Percentiles rank a stretch among this genome's conserved stretches.
phyloP scores from a whole-genome alignment of 2,329 filamentous ascomycete species.

The Verticillium dahliae region DNA sequence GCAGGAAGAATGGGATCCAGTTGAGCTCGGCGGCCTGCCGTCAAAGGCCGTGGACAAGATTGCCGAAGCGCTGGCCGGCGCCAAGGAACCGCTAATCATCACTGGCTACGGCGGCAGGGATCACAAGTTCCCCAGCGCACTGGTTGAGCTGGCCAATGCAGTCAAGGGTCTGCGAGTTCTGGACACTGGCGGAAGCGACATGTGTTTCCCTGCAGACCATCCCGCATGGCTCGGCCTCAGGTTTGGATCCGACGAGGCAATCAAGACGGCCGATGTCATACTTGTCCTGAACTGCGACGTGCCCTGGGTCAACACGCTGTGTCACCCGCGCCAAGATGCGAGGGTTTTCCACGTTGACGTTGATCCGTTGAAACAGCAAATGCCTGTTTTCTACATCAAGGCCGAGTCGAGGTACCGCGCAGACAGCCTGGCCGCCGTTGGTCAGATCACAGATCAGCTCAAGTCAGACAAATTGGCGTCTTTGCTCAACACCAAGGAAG shows the following conservation, averaged over 20 bases:
- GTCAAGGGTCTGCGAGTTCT: conserved; percentile 65
- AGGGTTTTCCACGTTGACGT: conserved; percentile 59
- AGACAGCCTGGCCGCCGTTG: conserved; percentile 57
- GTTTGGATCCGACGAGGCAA: conserved; percentile 67
- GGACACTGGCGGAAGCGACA: conserved; percentile 71
- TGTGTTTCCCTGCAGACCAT: conserved; percentile 72
- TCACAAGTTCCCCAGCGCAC: conserved; percentile 50
- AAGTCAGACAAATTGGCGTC: conserved; percentile 34
- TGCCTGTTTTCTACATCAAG: conserved; percentile 66
- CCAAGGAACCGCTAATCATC: conserved; percentile 61
- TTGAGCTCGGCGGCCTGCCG: conserved; percentile 57
- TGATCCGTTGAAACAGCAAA: conserved; percentile 63
- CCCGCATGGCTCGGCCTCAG: conserved; percentile 62
- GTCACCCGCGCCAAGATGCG: conserved; percentile 44
- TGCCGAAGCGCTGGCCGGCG: conserved; percentile 54
- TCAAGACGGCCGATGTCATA: conserved; percentile 76
- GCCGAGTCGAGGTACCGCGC: conserved; percentile 61
- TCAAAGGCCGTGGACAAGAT: conserved; percentile 49
- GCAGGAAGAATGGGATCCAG: conserved; percentile 63
- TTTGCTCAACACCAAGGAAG: conserved; percentile 27
- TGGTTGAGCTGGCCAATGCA: conserved; percentile 62
- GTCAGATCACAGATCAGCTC: conserved; percentile 62
- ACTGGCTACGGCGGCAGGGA: conserved; percentile 69
- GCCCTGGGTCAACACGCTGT: conserved; percentile 82
- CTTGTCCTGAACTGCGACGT: conserved; percentile 85